A percentile compares a stretch with the other conserved stretches of the same genome.
These are phyloP conservation scores for Sugiyamaella paludigena DNA, from an alignment of 1,139 yeast species.

Conservation along the genomic window DNA sequence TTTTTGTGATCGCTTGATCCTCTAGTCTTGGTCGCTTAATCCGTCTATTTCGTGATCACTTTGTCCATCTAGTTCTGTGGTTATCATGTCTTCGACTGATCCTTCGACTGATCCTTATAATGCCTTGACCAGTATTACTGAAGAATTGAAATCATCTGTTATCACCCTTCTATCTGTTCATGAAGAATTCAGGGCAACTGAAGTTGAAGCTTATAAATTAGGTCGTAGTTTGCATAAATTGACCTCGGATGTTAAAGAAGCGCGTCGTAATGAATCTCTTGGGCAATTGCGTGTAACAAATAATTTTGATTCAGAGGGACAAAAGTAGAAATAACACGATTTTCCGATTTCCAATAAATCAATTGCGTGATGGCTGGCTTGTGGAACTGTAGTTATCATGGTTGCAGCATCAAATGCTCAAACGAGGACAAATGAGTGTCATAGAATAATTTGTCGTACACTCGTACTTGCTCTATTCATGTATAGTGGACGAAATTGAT, in stretches of 20 bases:
- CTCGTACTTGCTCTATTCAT: too few relatives aligned
- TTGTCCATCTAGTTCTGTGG: too few relatives aligned
- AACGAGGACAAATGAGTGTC: too few relatives aligned
- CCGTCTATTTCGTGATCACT: too few relatives aligned
- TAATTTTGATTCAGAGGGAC: background rate
- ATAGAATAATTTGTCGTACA: too few relatives aligned
- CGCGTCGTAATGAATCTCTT: conserved; percentile 7
- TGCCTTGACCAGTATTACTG: conserved; percentile 11
- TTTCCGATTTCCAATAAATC: background rate
- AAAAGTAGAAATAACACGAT: background rate
- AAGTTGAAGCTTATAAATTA: conserved; percentile 7
- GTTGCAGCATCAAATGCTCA: too few relatives aligned
- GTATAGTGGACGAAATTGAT: too few relatives aligned
- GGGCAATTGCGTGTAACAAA: background rate
- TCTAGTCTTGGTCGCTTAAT: too few relatives aligned
- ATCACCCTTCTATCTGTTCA: conserved; percentile 5
- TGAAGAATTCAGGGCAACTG: conserved; percentile 10
- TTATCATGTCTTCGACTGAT: background rate
- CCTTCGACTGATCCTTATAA: conserved; percentile 10
- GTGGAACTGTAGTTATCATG: too few relatives aligned
- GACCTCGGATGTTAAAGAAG: conserved; percentile 7
- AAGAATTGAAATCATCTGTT: conserved; percentile 4
- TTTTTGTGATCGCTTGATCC: too few relatives aligned
- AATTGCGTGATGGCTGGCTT: too few relatives aligned
- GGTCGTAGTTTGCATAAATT: conserved; percentile 11